These are phyloP conservation scores for Chaetomium sp. DNA, from an alignment of 2,329 filamentous ascomycete genomes.

Conservation along the genomic window DNA sequence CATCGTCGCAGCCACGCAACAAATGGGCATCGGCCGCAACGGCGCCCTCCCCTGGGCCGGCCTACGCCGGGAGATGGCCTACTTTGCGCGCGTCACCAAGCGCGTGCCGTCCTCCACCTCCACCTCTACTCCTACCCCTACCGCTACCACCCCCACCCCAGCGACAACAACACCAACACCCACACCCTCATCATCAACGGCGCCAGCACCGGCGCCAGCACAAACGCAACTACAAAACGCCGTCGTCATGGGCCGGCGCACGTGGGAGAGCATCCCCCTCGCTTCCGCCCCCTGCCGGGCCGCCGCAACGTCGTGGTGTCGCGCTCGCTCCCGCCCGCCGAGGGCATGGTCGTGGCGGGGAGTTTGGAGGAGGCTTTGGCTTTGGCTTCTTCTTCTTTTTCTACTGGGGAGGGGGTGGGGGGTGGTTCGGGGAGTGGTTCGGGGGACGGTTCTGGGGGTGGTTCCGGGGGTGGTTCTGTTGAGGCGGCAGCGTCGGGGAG, in stretches of 20 bases:
- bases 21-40: conserved; percentile 81
- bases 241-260: conserved; percentile 97
- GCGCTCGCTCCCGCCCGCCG: conserved; percentile 44
- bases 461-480: conserved; percentile 40
- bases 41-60: conserved; percentile 87
- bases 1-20: conserved; percentile 88
- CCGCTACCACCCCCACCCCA: too few species aligned
- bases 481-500: conserved; percentile 48
- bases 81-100: conserved; percentile 89
- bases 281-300: conserved; percentile 76
- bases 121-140: background rate
- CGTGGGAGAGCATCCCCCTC: conserved; percentile 87
- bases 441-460: too few species aligned
- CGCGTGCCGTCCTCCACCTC: conserved; percentile 47
- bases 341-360: conserved; percentile 57
- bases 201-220: background rate
- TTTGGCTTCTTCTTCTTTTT: too few species aligned
- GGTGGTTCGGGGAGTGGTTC: too few species aligned
- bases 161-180: background rate
- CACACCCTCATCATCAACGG: background rate
- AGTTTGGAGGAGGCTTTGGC: conserved; percentile 58
- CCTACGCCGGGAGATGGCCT: conserved; percentile 88
- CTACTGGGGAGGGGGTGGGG: too few species aligned
- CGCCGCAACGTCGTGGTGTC: conserved; percentile 83
- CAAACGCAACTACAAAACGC: conserved; percentile 56